A percentile compares a stretch with the other conserved stretches of the same genome.
phyloP scores from a whole-genome alignment of 75 land plant genomes.

The Picea sitchensis region DNA sequence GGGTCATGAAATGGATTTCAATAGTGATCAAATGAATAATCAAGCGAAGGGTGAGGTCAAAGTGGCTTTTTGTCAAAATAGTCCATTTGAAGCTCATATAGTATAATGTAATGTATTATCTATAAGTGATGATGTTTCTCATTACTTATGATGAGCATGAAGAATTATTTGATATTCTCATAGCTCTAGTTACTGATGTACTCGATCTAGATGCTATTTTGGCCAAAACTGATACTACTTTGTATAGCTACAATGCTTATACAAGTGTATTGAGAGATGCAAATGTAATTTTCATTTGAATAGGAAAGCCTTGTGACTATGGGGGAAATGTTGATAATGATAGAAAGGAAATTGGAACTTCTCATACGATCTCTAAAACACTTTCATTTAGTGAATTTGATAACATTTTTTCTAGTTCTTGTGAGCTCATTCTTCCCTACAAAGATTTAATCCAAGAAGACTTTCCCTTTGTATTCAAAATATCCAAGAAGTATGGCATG shows the following conservation, averaged over 20 bases:
- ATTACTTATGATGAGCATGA: too few species aligned
- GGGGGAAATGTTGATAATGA: slow-evolving; percentile 12
- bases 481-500: slow-evolving; percentile 70
- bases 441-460: slow-evolving; percentile 55
- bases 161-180: too few species aligned
- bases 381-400: slow-evolving; percentile 43
- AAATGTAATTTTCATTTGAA: slow-evolving; percentile 68
- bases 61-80: neutral
- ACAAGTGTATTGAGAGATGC: neutral
- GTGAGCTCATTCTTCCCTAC: slow-evolving; percentile 88
- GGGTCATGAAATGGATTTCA: neutral
- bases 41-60: neutral
- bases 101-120: slow-evolving; percentile 77
- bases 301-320: slow-evolving; percentile 86
- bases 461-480: slow-evolving; percentile 40
- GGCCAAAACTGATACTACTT: slow-evolving; percentile 73
- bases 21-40: neutral
- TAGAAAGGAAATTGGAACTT: neutral
- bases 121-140: slow-evolving; percentile 21
- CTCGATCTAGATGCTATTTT: slow-evolving; percentile 22
- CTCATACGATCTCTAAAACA: slow-evolving; percentile 4
- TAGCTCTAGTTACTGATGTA: too few species aligned
- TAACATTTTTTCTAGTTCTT: slow-evolving; percentile 38
- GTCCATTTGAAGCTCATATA: slow-evolving; percentile 75
- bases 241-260: slow-evolving; percentile 40